phyloP scores from a whole-genome alignment of 495 filamentous ascomycete species.

The Schizothecium vesticola region DNA sequence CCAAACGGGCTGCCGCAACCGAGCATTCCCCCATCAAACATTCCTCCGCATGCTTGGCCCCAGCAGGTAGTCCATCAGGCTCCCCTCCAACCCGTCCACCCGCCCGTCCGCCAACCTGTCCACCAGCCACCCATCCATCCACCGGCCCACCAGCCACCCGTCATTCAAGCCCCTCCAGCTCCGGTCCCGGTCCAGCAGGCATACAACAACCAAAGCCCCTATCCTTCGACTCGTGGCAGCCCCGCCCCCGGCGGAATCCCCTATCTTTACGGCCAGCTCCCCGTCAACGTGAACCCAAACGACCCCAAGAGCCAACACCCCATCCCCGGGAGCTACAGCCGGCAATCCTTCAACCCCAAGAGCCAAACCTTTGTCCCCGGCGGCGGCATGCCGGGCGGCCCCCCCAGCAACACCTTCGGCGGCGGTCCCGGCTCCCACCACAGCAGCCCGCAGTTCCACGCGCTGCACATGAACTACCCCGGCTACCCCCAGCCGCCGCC shows the following conservation, averaged over 20 bases:
- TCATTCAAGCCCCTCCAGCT: constrained; percentile 12
- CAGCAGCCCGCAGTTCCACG: constrained; percentile 42
- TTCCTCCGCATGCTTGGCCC: constrained; percentile 34
- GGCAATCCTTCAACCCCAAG: constrained; percentile 87
- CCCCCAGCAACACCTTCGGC: constrained; percentile 25
- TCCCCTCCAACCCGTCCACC: constrained; percentile 12
- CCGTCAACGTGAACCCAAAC: constrained; percentile 59
- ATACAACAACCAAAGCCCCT: constrained; percentile 30
- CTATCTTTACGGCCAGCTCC: constrained; percentile 74
- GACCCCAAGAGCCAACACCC: constrained; percentile 66
- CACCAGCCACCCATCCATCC: constrained; percentile 10
- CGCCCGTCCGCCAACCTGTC: constrained; percentile 27
- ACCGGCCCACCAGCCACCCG: constrained; percentile 22
- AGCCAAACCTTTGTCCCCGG: constrained; percentile 82
- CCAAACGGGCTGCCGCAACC: constrained; percentile 2
- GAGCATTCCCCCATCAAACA: not conserved
- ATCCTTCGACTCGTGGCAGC: constrained; percentile 21
- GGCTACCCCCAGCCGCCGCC: constrained; percentile 35
- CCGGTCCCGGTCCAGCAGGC: constrained; percentile 13
- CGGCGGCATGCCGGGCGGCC: constrained; percentile 42
- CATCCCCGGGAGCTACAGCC: constrained; percentile 73
- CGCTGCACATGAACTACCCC: constrained; percentile 39
- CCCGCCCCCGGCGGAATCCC: constrained; percentile 43
- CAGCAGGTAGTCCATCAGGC: constrained; percentile 20
- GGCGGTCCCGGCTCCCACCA: constrained; percentile 34